Base-by-base conservation (phyloP, 148 eudicot genomes). In the Silene conica region DNA sequence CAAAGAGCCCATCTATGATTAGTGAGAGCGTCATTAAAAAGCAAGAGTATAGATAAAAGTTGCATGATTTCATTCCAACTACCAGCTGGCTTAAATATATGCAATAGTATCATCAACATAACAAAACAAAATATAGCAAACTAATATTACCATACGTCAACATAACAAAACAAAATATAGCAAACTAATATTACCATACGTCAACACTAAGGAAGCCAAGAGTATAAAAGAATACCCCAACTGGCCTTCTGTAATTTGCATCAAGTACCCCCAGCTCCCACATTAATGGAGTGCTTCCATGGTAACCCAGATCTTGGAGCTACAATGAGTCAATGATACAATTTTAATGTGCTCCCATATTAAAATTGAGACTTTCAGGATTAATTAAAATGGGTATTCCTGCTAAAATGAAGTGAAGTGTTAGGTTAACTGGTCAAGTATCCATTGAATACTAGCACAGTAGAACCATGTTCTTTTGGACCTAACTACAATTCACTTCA, bases 241-340 rank as follows among this genome's bases (percentile, higher is more conserved):
- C 85, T 7, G 90, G 83, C 15, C 90, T 95, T 62, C 97, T 82
- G 80, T 89, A 92, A 73, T 92, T 95, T 0, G 97, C 97, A 79
- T 90, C 98, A 1, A 92, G 82, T 56, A 92, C 96, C 0, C n/a
- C 96, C 98, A 0, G 97, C 98, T 7, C 96, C 96, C 1, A 95
- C 98, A 71, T 95, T 97, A 5, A 95, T 86, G 48, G 97, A 95
- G 52, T 95, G 89, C 81, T 95, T 90, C 97, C 92, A 92, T 5
- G 98, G 79, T 79, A 95, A 67, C 2, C 98, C 97, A 4, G 98
- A 95, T 58, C 98, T 78, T 1, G 98, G 97, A 0, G 98, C 98
- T 93, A 70, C 82, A 71, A 61, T n/a, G n/a, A n/a, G n/a, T n/a
- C n/a, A n/a, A n/a, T 20, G 54, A 62, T 73, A 7, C 4, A 8